Base-by-base conservation (phyloP, 1,139 yeast species). In the Fermentozyma sake region DNA sequence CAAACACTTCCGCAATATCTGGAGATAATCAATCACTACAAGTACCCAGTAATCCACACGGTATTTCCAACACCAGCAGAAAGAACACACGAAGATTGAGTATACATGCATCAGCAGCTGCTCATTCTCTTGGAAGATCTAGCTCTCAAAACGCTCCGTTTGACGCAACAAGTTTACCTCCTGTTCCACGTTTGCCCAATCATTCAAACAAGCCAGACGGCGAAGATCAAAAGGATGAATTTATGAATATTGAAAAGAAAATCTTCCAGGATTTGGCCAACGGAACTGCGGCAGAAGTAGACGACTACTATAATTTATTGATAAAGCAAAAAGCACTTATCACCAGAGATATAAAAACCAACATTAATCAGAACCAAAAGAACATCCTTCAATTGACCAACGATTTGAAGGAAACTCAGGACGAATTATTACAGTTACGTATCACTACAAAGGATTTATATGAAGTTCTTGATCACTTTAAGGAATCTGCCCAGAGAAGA, bases 221-320 rank as follows among this genome's bases (percentile, higher is more conserved):
- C 20, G 35, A 29, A 3, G 43, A 37, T 9, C 39, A 31, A 6
- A 38, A 30, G 9, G 44, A 40, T 21, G 43, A 33, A 12, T 38
- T 45, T 14, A 33, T 32, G 27, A 42, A 46, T 27, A 74, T 82
- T 2, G 68, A 67, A 26, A 42, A 55, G 4, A 77, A 70, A 44
- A 75, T 83, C 10, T 61, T 68, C 10, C 58, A 63, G 6, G 73
- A 76, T 33, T 52, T 82, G 33, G 61, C 75, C 10, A 74, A 75
- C 31, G 87, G 89, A 1, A 72, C 81, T 3, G 89, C 91, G 2
- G 62, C 76, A 1, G 86, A 80, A 37, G 79, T 86, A 23, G 86
- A 83, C 39, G 76, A 72, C 33, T 84, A 80, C 51, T 78, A 79
- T 31, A 73, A 77, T 20, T 68, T 68, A 29, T 62, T 86, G 37